A percentile compares a stretch with the other conserved stretches of the same genome.
Conservation (phyloP, 2,329 filamentous ascomycete species). For the Trichoderma arundinaceum region DNA sequence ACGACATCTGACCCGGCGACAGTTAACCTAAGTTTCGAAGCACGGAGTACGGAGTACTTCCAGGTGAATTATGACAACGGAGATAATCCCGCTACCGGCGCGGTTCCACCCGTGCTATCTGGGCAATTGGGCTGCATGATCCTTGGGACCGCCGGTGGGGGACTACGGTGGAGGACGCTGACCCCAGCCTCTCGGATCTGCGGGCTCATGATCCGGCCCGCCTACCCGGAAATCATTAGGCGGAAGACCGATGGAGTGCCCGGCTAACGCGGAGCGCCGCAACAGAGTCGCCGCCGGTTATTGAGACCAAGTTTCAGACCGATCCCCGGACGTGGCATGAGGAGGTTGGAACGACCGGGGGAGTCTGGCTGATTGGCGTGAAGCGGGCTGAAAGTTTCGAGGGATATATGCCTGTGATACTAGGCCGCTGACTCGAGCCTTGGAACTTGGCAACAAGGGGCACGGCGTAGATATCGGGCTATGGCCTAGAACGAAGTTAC, state of each 20-base stretch:
- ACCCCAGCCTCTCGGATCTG: conserved; percentile 30
- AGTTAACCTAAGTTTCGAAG: conserved; percentile 44
- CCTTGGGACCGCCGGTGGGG: conserved; percentile 18
- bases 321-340: conserved; percentile 58
- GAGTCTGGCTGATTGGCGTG: conserved; percentile 36
- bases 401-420: no score
- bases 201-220: conserved; percentile 29
- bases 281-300: conserved; percentile 43
- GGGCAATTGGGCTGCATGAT: conserved; percentile 25
- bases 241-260: conserved; percentile 7
- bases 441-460: no score
- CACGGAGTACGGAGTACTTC: conserved; percentile 38
- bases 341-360: conserved; percentile 57
- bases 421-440: no score
- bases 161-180: conserved; percentile 15
- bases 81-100: not conserved
- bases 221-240: conserved; percentile 24
- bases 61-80: conserved; percentile 46
- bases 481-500: no score
- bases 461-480: no score
- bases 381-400: no score
- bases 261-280: conserved; percentile 25
- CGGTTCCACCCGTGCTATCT: conserved; percentile 30
- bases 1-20: conserved; percentile 44
- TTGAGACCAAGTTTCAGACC: conserved; percentile 59